Evolutionary conservation across 2,329 filamentous ascomycete species (phyloP), one percentile per base, ranked within the genome.

Genomic region (Aaosphaeria arxii): DNA sequence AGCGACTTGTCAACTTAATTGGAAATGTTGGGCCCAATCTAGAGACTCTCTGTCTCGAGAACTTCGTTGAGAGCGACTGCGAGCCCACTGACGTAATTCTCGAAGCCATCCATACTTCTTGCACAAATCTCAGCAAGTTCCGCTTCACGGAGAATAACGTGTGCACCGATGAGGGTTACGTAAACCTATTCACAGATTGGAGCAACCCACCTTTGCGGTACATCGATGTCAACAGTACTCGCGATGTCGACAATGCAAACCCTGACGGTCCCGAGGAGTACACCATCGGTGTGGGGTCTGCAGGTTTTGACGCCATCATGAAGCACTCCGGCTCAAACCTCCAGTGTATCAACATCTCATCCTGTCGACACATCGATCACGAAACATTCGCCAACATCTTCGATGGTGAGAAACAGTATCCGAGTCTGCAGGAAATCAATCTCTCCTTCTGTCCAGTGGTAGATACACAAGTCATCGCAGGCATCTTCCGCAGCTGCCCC

Each of bases 221-320:
- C 54, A 70, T 91, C 46, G 90, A 96, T 66, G 70, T 97, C 11
- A 85, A 87, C 58, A 85, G 86, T 52, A 91, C 86, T 50, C 87
- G 91, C 13, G 83, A 90, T 58, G 66, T 95, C 32, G 88, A 96
- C 64, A 83, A 89, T 49, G 73, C 76, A 43, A 81, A 81, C 29
- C 86, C 89, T 0, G 80, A 85, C 24, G 82, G 84, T 42, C 79
- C 82, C 0, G 73, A 84, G 47, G 77, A 80, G 28, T 60, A 59
- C 13, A 70, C 80, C 6, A 73, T 92, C 40, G 92, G 91, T 1
- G 77, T 96, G 31, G 89, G 86, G 45, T 86, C 84, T 1, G 71
- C 80, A 5, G 91, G 88, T 0, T 92, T 97, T 72, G 75, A 79
- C 54, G 88, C 89, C 0, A 72, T 96, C 40, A 96, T 96, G 89